A percentile compares a stretch with the other conserved stretches of the same genome.
Evolutionary conservation across 1,284 basidiomycete genomes (phyloP).

Genomic region (Rhodotorula sp.): DNA sequence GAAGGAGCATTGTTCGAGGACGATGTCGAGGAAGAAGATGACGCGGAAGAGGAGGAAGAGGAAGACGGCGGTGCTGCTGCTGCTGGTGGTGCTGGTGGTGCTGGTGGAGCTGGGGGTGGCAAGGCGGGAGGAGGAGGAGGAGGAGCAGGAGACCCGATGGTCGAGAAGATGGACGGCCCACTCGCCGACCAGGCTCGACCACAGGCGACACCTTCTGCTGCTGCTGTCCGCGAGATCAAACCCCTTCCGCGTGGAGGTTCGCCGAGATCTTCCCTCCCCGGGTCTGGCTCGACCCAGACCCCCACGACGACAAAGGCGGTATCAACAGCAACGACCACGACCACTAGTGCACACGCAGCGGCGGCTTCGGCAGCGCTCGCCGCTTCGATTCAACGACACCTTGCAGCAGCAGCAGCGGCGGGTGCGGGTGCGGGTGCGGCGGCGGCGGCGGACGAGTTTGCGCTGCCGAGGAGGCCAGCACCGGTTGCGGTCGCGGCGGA

Average conservation of each 20-base stretch:
- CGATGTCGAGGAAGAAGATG: conserved; percentile 40
- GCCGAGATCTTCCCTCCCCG: conserved; percentile 1
- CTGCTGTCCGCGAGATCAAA: conserved; percentile 15
- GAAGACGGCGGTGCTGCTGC: conserved; percentile 18
- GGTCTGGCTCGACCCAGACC: neutral
- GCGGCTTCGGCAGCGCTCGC: conserved; percentile 19
- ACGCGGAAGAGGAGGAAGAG: conserved; percentile 26
- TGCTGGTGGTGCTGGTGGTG: neutral
- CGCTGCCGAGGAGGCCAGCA: neutral
- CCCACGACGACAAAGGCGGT: neutral
- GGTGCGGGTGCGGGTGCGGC: conserved; percentile 16
- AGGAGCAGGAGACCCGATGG: conserved; percentile 10
- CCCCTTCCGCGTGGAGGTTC: conserved; percentile 9
- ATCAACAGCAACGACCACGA: neutral
- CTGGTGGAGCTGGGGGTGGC: neutral
- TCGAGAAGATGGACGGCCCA: neutral
- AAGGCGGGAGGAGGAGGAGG: neutral
- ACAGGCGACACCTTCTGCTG: neutral
- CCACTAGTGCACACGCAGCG: no score
- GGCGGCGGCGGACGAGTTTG: neutral
- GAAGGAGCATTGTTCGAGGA: conserved; percentile 39
- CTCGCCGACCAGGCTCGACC: neutral
- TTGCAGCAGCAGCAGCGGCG: conserved; percentile 1
- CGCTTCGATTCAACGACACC: conserved; percentile 20
- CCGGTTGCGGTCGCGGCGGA: neutral